Evolutionary conservation across 169 alveolate genomes (phyloP).

Genomic region (Eimeria zaria): DNA sequence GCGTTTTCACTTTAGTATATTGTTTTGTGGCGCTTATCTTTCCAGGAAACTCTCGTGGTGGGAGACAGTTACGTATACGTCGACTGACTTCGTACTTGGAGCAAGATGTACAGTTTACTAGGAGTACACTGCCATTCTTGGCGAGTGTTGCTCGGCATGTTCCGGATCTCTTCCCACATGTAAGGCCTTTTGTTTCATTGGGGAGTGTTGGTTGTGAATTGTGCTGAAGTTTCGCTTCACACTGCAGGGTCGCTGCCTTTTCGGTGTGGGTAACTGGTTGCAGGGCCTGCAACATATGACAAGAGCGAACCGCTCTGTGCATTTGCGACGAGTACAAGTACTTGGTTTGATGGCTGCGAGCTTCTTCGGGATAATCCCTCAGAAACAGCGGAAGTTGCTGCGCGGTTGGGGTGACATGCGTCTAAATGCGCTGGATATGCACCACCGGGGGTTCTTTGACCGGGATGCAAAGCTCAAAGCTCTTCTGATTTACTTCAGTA

Average conservation of each 20-base stretch:
- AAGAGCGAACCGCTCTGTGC: not conserved
- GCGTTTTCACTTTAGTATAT: not conserved
- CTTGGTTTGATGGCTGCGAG: constrained; percentile 62
- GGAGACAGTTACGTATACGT: not conserved
- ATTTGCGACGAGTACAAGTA: constrained; percentile 67
- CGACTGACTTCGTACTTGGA: not conserved
- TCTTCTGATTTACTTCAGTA: constrained; percentile 28
- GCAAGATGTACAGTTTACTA: not conserved
- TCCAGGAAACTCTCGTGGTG: constrained; percentile 11
- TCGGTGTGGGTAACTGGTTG: not conserved
- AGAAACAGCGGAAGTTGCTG: constrained; percentile 50
- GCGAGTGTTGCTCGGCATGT: not conserved
- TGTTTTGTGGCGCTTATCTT: not conserved
- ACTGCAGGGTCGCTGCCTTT: not conserved
- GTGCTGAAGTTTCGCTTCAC: not conserved
- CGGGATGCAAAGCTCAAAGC: constrained; percentile 48
- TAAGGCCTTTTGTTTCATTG: not conserved
- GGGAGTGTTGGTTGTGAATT: not conserved
- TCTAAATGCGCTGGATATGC: constrained; percentile 69
- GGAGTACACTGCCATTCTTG: not conserved
- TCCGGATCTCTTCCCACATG: not conserved
- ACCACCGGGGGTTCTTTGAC: constrained; percentile 68
- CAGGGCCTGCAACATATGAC: constrained; percentile 72
- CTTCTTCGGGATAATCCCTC: constrained; percentile 67
- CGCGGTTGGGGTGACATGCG: not conserved